Evolutionary conservation across 306 rosid species (phyloP).

Genomic region (Trifolium repens): DNA sequence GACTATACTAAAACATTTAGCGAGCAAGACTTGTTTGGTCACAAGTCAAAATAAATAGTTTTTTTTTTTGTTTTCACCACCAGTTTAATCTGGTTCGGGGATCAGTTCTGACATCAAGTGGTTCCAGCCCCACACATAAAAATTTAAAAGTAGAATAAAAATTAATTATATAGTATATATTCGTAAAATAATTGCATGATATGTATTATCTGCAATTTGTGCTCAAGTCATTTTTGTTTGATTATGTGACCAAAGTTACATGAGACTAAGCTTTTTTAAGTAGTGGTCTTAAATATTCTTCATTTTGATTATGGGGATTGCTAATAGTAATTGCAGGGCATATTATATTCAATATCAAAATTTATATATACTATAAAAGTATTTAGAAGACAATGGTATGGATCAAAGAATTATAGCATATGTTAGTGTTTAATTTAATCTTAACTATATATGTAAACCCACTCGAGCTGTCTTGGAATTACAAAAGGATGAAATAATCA

Average conservation of each 20-base stretch:
- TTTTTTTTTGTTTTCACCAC: too few relatives aligned
- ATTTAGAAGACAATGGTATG: constrained; percentile 72
- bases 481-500: constrained; percentile 49
- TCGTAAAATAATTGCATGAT: too few relatives aligned
- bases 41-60: too few relatives aligned
- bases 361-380: constrained; percentile 36
- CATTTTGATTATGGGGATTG: constrained; percentile 62
- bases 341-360: constrained; percentile 27
- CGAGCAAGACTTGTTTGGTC: too few relatives aligned
- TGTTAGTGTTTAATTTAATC: constrained; percentile 42
- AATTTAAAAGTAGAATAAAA: too few relatives aligned
- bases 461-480: constrained; percentile 87
- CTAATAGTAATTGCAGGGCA: constrained; percentile 48
- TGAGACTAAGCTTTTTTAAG: neutral
- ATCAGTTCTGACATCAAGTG: too few relatives aligned
- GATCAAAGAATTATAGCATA: neutral
- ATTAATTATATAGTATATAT: too few relatives aligned
- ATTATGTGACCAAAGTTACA: neutral
- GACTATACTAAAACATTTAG: neutral
- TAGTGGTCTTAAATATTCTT: constrained; percentile 8
- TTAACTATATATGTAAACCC: constrained; percentile 49
- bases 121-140: too few relatives aligned
- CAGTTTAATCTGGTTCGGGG: too few relatives aligned
- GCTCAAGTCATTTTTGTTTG: too few relatives aligned
- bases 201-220: too few relatives aligned